Base-by-base conservation (phyloP, 2,329 filamentous ascomycete genomes). In the Claviceps lovelessii region DNA sequence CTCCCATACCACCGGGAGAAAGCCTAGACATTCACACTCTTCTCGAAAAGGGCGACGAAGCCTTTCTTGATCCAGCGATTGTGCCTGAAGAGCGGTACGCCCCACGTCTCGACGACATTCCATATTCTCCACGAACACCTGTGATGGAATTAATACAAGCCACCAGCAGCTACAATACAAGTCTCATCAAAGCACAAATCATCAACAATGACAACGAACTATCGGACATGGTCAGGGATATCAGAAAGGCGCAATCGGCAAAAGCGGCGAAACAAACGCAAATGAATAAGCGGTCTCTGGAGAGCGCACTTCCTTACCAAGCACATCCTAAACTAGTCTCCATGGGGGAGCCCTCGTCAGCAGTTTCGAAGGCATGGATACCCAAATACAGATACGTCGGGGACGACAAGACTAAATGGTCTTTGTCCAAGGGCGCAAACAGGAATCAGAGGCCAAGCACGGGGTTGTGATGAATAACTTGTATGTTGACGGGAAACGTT, bases 151-250 rank as follows among this genome's bases (percentile, higher is more conserved):
- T 76, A 1, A 75, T 95, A 1, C 74, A 79, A 48, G 76, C 77
- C 8, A 64, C 66, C 0, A 68, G 71, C 29, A 61, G 68, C 44
- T 62, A 72, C 35, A 75, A 80, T 37, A 63, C 82, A 4, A 70
- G 76, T 9, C 93, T 93, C 65, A 77, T 97, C 52, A 84, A 80
- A 62, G 91, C 93, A 0, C 93, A 98, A 68, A 93, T 96, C 61
- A 81, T 83, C 6, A 79, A 75, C 39, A 76, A 83, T 54, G 87
- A 94, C 46, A 71, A 79, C 33, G 90, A 96, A 65, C 73, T 97
- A 2, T 76, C 76, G 13, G 77, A 85, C 0, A 83, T 95, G 45
- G 69, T 94, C 60, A 85, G 80, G 58, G 78, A 83, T 1, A 67
- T 76, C 54, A 76, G 70, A 56, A 77, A 75, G 61, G 49, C 60